These are phyloP conservation scores for Amylostereum chailletii DNA, from an alignment of 1,284 basidiomycete genomes.

Conservation along the genomic window DNA sequence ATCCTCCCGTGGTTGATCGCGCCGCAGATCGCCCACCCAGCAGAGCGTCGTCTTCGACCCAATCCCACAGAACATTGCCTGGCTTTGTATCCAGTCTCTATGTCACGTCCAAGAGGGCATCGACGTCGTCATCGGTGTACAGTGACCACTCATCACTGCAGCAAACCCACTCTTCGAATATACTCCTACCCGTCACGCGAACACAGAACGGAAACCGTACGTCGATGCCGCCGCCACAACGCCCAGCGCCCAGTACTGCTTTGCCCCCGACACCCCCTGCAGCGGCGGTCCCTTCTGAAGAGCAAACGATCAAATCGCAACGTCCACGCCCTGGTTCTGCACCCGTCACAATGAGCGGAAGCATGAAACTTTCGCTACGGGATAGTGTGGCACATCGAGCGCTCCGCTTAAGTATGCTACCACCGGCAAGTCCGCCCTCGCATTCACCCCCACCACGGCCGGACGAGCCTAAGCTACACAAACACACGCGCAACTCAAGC, in stretches of 20 bases:
- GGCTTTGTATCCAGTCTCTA: conserved; percentile 42
- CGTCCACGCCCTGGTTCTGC: conserved; percentile 2
- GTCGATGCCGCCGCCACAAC: conserved; percentile 59
- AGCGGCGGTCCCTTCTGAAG: conserved; percentile 6
- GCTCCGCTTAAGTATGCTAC: conserved; percentile 49
- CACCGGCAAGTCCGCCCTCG: conserved; percentile 54
- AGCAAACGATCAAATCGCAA: background rate
- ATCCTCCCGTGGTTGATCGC: conserved; percentile 25
- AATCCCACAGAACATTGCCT: conserved; percentile 31
- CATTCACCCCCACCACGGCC: conserved; percentile 49
- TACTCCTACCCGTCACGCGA: conserved; percentile 11
- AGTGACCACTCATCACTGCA: conserved; percentile 40
- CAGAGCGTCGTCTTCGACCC: conserved; percentile 32
- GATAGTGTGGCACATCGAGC: conserved; percentile 44
- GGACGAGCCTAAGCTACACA: conserved; percentile 33
- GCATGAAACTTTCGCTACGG: conserved; percentile 37
- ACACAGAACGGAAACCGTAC: conserved; percentile 29
- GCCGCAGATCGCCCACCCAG: conserved; percentile 24
- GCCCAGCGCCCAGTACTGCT: conserved; percentile 59
- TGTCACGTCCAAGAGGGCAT: conserved; percentile 50
- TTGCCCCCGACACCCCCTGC: conserved; percentile 52
- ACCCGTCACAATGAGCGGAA: conserved; percentile 16
- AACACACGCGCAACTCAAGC: conserved; percentile 29
- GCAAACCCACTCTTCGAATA: conserved; percentile 28
- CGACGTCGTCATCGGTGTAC: conserved; percentile 41